Conservation (phyloP, 192 early-diverging fungal species). For the Coemansia sp. region DNA sequence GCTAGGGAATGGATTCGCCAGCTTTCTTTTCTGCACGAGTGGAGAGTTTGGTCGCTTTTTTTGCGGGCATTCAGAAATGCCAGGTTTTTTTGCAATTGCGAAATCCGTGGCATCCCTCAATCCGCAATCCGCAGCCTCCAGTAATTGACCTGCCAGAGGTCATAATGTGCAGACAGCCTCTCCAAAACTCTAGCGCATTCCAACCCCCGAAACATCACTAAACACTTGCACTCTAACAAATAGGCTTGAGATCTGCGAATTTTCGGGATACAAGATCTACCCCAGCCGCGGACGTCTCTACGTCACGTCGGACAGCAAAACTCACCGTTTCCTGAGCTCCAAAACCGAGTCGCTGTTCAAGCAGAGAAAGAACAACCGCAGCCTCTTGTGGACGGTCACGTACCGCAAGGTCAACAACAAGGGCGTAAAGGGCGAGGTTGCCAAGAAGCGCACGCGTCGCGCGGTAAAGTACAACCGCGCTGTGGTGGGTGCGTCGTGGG, state of each 20-base stretch:
- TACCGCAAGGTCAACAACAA: slow-evolving; percentile 99
- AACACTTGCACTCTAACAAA: not conserved
- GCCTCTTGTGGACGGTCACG: slow-evolving; percentile 94
- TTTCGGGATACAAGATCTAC: slow-evolving; percentile 99
- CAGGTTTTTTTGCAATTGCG: too few species aligned
- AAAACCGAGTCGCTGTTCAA: slow-evolving; percentile 97
- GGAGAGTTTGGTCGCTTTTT: too few species aligned
- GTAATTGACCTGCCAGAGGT: not conserved
- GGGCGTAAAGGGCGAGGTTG: slow-evolving; percentile 92
- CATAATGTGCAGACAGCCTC: too few species aligned
- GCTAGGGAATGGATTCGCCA: not conserved
- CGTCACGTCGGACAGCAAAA: slow-evolving; percentile 80
- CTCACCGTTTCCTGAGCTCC: slow-evolving; percentile 95
- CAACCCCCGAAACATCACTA: not conserved
- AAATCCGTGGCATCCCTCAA: not conserved
- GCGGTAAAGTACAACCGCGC: slow-evolving; percentile 95
- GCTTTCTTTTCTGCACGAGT: too few species aligned
- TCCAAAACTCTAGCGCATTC: too few species aligned
- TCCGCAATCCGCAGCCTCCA: too few species aligned
- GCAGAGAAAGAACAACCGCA: slow-evolving; percentile 96
- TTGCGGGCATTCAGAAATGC: too few species aligned
- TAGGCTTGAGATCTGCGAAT: slow-evolving; percentile 92
- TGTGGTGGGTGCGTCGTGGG: slow-evolving; percentile 92
- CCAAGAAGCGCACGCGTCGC: slow-evolving; percentile 95
- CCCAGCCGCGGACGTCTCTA: slow-evolving; percentile 95